These are phyloP conservation scores for Phialophora verrucosa DNA, from an alignment of 2,329 filamentous ascomycete species.

Conservation along the genomic window DNA sequence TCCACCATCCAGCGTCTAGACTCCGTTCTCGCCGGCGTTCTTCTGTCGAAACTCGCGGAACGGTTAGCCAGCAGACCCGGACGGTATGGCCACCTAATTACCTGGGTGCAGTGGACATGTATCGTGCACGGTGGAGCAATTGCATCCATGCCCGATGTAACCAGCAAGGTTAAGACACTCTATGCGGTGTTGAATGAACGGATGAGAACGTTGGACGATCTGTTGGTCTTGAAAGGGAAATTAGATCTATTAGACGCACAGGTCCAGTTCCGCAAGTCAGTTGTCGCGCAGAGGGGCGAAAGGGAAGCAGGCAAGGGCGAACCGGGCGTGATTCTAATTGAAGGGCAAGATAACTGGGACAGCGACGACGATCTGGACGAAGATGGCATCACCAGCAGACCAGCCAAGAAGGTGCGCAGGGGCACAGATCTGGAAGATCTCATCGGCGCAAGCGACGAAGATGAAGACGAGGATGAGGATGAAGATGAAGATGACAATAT, in stretches of 20 bases:
- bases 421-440: constrained; percentile 39
- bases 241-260: constrained; percentile 93
- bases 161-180: constrained; percentile 76
- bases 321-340: constrained; percentile 71
- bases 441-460: constrained; percentile 29
- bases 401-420: constrained; percentile 23
- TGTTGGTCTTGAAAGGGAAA: constrained; percentile 91
- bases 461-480: constrained; percentile 8
- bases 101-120: constrained; percentile 95
- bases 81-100: constrained; percentile 85
- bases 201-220: constrained; percentile 77
- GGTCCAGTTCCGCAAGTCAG: constrained; percentile 75
- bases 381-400: constrained; percentile 37
- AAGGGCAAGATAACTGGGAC: constrained; percentile 65
- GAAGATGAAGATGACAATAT: constrained; percentile 23
- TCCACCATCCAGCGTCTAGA: constrained; percentile 90
- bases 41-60: constrained; percentile 84
- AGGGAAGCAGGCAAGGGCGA: constrained; percentile 70
- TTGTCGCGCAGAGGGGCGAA: constrained; percentile 48
- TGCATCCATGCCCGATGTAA: constrained; percentile 80
- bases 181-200: constrained; percentile 88
- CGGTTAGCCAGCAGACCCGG: constrained; percentile 86
- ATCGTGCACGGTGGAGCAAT: constrained; percentile 91
- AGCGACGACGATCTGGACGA: constrained; percentile 51
- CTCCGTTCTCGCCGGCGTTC: constrained; percentile 75